Percentiles rank a stretch among this genome's conserved stretches.
Conservation (phyloP, 768 basidiomycete species). For the Piloderma croceum region DNA sequence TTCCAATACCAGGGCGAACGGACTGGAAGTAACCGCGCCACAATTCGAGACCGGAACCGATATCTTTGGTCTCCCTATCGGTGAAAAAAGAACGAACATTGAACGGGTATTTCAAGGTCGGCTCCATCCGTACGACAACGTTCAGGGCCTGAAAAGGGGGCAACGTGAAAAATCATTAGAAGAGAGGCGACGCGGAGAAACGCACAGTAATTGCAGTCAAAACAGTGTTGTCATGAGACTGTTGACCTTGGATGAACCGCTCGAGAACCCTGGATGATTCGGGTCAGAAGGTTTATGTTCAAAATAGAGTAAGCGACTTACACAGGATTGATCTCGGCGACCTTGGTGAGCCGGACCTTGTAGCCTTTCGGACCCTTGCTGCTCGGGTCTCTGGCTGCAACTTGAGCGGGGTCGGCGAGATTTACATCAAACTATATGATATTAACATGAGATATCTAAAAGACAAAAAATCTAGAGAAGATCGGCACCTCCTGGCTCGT, state of each 20-base stretch:
- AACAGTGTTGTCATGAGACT: slow-evolving; percentile 63
- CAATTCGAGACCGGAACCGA: slow-evolving; percentile 61
- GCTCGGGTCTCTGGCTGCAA: slow-evolving; percentile 26
- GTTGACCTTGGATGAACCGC: slow-evolving; percentile 58
- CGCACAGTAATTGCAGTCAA: slow-evolving; percentile 61
- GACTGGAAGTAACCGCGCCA: slow-evolving; percentile 84
- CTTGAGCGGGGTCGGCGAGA: slow-evolving; percentile 35
- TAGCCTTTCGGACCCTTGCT: slow-evolving; percentile 56
- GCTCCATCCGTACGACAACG: slow-evolving; percentile 71
- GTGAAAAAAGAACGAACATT: slow-evolving; percentile 75
- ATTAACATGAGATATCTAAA: slow-evolving; percentile 3
- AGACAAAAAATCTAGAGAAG: not conserved
- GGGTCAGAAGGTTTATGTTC: not conserved
- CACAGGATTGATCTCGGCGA: slow-evolving; percentile 52
- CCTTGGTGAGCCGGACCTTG: slow-evolving; percentile 56
- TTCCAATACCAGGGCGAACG: slow-evolving; percentile 58
- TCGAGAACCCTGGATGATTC: slow-evolving; percentile 45
- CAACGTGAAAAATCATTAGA: slow-evolving; percentile 1
- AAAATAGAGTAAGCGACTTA: slow-evolving; percentile 11
- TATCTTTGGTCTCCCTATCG: slow-evolving; percentile 39
- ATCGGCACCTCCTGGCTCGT: slow-evolving; percentile 40
- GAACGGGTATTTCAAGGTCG: slow-evolving; percentile 61
- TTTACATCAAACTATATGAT: slow-evolving; percentile 54
- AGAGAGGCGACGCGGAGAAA: not conserved
- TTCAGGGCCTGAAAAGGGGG: slow-evolving; percentile 51